Conservation (phyloP, 371 early-diverging fungal genomes). For the Lichtheimia corymbifera region DNA sequence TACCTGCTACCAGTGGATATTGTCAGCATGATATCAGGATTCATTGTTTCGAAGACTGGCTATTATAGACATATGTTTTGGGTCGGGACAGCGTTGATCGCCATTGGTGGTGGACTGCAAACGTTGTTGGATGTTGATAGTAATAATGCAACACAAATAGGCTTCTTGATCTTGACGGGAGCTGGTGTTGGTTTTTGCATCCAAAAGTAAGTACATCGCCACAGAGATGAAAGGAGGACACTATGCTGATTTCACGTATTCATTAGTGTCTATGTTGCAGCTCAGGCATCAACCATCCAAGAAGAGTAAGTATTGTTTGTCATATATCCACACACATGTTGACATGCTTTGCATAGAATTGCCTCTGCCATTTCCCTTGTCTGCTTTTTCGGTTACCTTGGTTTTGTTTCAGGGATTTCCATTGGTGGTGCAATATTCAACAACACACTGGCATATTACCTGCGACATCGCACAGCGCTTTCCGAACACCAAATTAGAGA, state of each 20-base stretch:
- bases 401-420: conserved; percentile 70
- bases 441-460: conserved; percentile 33
- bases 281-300: conserved; percentile 4
- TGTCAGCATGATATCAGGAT: conserved; percentile 53
- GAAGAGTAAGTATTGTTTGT: conserved; percentile 4
- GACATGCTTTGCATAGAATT: conserved; percentile 16
- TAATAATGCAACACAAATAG: conserved; percentile 33
- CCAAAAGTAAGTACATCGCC: conserved; percentile 33
- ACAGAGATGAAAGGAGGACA: background rate
- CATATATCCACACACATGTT: too few species aligned
- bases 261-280: conserved; percentile 11
- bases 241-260: background rate
- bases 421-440: conserved; percentile 54
- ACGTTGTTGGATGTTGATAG: conserved; percentile 40
- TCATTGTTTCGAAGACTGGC: conserved; percentile 49
- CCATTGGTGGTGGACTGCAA: conserved; percentile 52
- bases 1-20: conserved; percentile 59
- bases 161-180: conserved; percentile 54
- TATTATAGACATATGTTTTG: conserved; percentile 51
- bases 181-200: conserved; percentile 51
- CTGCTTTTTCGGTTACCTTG: conserved; percentile 63
- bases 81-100: conserved; percentile 49
- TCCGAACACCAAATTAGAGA: conserved; percentile 8
- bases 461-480: conserved; percentile 1
- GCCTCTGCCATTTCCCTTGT: conserved; percentile 55